Conservation (phyloP, 1,284 basidiomycete genomes). For the Cutaneotrichosporon cavernicola region DNA sequence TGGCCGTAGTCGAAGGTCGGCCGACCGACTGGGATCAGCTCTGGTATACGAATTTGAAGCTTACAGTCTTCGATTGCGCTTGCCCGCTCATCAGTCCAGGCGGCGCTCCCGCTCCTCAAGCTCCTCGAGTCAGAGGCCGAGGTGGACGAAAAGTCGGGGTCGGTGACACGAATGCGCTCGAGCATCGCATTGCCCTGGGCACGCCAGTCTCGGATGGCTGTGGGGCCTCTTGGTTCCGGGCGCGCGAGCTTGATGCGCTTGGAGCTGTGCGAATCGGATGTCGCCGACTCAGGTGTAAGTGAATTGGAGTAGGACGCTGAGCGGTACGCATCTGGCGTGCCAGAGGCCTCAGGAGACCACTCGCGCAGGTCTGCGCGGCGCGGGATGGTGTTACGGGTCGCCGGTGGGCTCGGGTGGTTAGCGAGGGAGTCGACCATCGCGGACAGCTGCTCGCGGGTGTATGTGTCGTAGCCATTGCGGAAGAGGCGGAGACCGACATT, state of each 20-base stretch:
- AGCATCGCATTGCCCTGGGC: conserved; percentile 45
- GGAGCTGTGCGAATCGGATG: conserved; percentile 35
- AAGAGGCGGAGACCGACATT: conserved; percentile 79
- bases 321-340: conserved; percentile 6
- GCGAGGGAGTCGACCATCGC: conserved; percentile 87
- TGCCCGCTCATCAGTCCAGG: conserved; percentile 4
- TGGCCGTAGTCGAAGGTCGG: conserved; percentile 33
- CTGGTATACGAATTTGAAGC: neutral
- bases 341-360: conserved; percentile 26
- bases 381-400: conserved; percentile 55
- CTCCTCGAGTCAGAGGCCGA: conserved; percentile 3
- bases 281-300: conserved; percentile 18
- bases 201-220: conserved; percentile 37
- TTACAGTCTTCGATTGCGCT: conserved; percentile 17
- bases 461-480: conserved; percentile 84
- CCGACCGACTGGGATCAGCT: conserved; percentile 23
- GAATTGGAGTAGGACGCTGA: conserved; percentile 11
- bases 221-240: conserved; percentile 14
- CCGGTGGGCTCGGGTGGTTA: conserved; percentile 60
- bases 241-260: conserved; percentile 42
- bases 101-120: conserved; percentile 5
- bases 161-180: conserved; percentile 44
- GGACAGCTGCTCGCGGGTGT: conserved; percentile 84
- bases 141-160: conserved; percentile 30
- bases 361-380: conserved; percentile 26